Percentiles rank a stretch among this genome's conserved stretches.
Conservation (phyloP, 768 basidiomycete genomes). For the Leccinum obscurum region DNA sequence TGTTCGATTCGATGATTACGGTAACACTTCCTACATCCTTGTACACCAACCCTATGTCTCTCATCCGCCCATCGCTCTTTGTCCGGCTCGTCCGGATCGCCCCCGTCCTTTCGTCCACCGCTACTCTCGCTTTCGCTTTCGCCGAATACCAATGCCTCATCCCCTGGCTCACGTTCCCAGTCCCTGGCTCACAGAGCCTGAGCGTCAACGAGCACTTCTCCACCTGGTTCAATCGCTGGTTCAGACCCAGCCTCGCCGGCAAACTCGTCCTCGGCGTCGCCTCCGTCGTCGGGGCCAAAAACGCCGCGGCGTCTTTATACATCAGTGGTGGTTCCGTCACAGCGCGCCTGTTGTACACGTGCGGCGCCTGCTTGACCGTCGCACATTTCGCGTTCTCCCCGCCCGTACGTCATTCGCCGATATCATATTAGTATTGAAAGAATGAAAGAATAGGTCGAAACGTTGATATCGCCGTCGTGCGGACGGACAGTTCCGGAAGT, state of each 20-base stretch:
- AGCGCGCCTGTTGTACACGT: not conserved
- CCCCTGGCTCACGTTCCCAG: not conserved
- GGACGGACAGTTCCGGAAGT: conserved; percentile 1
- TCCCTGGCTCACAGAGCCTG: not conserved
- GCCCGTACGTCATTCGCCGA: not conserved
- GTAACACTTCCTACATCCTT: not conserved
- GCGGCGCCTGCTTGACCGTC: conserved; percentile 7
- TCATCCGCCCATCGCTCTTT: not conserved
- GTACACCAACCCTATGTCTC: not conserved
- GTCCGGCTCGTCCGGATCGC: not conserved
- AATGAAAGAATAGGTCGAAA: not conserved
- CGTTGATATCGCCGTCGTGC: no score
- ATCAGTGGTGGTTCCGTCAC: not conserved
- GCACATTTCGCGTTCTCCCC: conserved; percentile 9
- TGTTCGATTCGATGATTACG: not conserved
- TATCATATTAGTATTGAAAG: not conserved
- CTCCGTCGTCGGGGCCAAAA: not conserved
- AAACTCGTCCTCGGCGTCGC: not conserved
- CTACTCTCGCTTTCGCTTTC: conserved; percentile 3
- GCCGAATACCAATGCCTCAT: not conserved
- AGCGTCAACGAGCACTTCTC: not conserved
- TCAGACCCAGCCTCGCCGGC: not conserved
- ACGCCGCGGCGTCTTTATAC: not conserved
- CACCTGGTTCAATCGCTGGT: not conserved
- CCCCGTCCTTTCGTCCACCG: conserved; percentile 9